Conservation (phyloP, 768 basidiomycete species). For the Phanerochaete carnosa region DNA sequence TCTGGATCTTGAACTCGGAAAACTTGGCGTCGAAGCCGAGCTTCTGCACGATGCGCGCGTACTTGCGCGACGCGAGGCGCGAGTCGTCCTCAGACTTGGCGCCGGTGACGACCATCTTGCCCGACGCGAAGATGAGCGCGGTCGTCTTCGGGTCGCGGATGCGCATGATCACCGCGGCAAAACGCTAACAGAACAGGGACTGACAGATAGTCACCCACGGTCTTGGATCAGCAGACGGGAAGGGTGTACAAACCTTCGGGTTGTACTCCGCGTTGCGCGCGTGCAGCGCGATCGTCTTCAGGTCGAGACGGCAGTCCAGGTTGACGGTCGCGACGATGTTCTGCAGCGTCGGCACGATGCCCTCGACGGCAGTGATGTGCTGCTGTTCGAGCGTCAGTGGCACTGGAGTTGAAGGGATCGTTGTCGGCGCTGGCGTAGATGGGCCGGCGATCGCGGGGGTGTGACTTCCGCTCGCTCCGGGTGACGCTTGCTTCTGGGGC, state of each 20-base stretch:
- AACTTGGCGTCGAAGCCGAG: slow-evolving; percentile 99
- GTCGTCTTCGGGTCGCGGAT: slow-evolving; percentile 99
- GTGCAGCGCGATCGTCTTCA: slow-evolving; percentile 98
- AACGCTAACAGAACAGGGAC: slow-evolving; percentile 79
- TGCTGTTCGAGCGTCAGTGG: slow-evolving; percentile 87
- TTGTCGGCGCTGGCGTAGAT: slow-evolving; percentile 45
- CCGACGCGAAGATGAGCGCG: slow-evolving; percentile 97
- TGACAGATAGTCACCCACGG: slow-evolving; percentile 56
- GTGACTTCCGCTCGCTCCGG: slow-evolving; percentile 18
- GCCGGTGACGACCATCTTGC: slow-evolving; percentile 99
- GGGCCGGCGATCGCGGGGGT: slow-evolving; percentile 49
- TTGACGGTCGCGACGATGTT: slow-evolving; percentile 99
- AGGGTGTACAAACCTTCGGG: slow-evolving; percentile 93
- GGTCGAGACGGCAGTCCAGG: slow-evolving; percentile 91
- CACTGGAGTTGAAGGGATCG: slow-evolving; percentile 64
- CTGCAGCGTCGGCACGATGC: slow-evolving; percentile 98
- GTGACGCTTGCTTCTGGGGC: slow-evolving; percentile 25
- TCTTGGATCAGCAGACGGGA: slow-evolving; percentile 38
- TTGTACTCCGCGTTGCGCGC: slow-evolving; percentile 99
- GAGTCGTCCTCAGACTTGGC: slow-evolving; percentile 99
- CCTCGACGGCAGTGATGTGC: slow-evolving; percentile 95
- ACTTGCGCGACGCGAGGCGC: slow-evolving; percentile 94
- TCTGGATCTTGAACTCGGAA: slow-evolving; percentile 99
- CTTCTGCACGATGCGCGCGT: slow-evolving; percentile 98
- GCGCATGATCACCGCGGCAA: slow-evolving; percentile 99